A percentile compares a stretch with the other conserved stretches of the same genome.
These are phyloP conservation scores for Penicillium argentinense DNA, from an alignment of 495 filamentous ascomycete genomes.

Conservation along the genomic window DNA sequence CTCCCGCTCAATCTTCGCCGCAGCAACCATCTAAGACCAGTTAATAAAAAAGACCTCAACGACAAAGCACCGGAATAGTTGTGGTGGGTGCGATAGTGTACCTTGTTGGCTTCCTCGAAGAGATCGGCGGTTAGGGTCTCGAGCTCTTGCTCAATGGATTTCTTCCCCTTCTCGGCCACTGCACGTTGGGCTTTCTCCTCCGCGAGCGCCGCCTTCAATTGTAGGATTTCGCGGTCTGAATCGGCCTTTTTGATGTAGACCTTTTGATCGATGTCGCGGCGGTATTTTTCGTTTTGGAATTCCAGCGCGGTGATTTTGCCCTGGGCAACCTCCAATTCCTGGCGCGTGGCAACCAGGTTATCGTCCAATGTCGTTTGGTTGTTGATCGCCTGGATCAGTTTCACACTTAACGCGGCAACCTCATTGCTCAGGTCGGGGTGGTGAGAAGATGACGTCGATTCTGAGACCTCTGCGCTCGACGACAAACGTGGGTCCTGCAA, in stretches of 20 bases:
- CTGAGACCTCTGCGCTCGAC: conserved; percentile 33
- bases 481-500: conserved; percentile 50
- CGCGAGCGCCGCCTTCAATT: conserved; percentile 63
- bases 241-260: conserved; percentile 69
- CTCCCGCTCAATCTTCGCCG: conserved; percentile 70
- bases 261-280: conserved; percentile 67
- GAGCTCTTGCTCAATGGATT: conserved; percentile 75
- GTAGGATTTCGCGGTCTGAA: conserved; percentile 67
- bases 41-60: no score
- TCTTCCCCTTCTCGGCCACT: conserved; percentile 68
- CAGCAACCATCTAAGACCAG: conserved; percentile 77
- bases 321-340: conserved; percentile 77
- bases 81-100: conserved; percentile 37
- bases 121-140: conserved; percentile 85
- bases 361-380: conserved; percentile 94
- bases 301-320: conserved; percentile 69
- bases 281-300: conserved; percentile 63
- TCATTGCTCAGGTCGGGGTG: conserved; percentile 85
- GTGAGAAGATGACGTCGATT: conserved; percentile 44
- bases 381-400: conserved; percentile 96
- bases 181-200: conserved; percentile 61
- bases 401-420: conserved; percentile 87
- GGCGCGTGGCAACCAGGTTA: conserved; percentile 73
- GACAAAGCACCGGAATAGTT: no score
- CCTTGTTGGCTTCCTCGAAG: conserved; percentile 93